Evolutionary conservation across 2,329 filamentous ascomycete genomes (phyloP).

Genomic region (Aspergillus aculeatinus): DNA sequence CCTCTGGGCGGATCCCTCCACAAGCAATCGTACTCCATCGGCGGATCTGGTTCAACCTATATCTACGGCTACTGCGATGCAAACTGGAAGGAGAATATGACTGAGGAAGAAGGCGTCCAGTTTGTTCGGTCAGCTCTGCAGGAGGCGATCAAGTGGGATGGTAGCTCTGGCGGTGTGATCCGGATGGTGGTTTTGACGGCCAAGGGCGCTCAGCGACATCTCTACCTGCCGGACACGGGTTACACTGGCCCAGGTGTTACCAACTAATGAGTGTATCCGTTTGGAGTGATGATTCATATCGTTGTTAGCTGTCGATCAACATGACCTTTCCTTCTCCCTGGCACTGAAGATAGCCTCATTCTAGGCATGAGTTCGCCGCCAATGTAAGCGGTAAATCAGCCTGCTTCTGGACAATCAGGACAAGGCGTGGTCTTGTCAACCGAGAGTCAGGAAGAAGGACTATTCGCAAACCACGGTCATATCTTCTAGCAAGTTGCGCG

Average conservation of each 20-base stretch:
- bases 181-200: constrained; percentile 94
- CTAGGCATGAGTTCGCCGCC: background rate
- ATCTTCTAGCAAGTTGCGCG: background rate
- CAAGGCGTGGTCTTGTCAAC: background rate
- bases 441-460: too few species aligned
- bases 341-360: background rate
- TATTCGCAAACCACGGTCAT: too few species aligned
- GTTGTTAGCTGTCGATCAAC: constrained; percentile 10
- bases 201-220: constrained; percentile 83
- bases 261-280: constrained; percentile 21
- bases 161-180: constrained; percentile 96
- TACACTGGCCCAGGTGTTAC: constrained; percentile 71
- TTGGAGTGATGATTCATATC: constrained; percentile 16
- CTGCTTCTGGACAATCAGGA: background rate
- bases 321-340: background rate
- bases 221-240: constrained; percentile 90
- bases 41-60: constrained; percentile 95
- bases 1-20: constrained; percentile 94
- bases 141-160: constrained; percentile 99
- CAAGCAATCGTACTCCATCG: constrained; percentile 95
- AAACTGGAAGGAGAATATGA: constrained; percentile 94
- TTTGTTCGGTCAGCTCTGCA: constrained; percentile 90
- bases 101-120: constrained; percentile 80
- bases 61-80: constrained; percentile 99
- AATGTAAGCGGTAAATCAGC: background rate